Base-by-base conservation (phyloP, 345 rosid genomes). In the Cardamine resedifolia region DNA sequence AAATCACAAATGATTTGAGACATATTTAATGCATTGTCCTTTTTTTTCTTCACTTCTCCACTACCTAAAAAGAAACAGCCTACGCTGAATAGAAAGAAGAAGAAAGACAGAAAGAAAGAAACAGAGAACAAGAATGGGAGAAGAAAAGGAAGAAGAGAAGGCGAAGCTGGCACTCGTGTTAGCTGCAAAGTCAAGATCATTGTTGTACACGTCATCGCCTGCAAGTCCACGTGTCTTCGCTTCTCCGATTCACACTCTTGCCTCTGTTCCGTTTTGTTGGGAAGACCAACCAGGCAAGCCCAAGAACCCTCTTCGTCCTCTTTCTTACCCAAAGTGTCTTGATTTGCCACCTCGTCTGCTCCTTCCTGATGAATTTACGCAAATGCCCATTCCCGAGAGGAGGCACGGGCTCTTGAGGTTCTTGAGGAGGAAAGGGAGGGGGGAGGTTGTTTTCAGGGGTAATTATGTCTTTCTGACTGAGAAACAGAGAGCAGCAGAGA, bases 271-370 rank as follows among this genome's bases (percentile, higher is more conserved):
- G 7, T 92, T 92, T 59, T 83, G 85, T 7, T 92, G 98, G 98
- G 98, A 92, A 59, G 92, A 92, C 36, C 82, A 86, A 78, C 96
- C 98, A 7, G 96, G 98, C 24, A 92, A 90, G 77, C 96, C 98
- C 15, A 86, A 90, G 71, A 52, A 72, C 58, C 70, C 64, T 59
- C 82, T 36, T 64, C 53, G 66, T 38, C 70, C 52, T 44, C 79
- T 65, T 31, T 65, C 84, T 41, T 58, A 84, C 44, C 83, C 63
- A 0, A 86, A 80, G 76, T 81, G 81, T 61, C 78, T 92, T 23
- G 88, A 84, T 31, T 73, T 85, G 64, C 94, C 98, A 12, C 96
- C 98, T 1, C 83, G 91, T 59, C 64, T 91, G 64, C 30, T 79
- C 8, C 73, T 78, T 27, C 75, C 78, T 11, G 72, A 58, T 74